Evolutionary conservation across 2,329 filamentous ascomycete species (phyloP), one percentile per base, ranked within the genome.

Genomic region (Mariannaea elegans): DNA sequence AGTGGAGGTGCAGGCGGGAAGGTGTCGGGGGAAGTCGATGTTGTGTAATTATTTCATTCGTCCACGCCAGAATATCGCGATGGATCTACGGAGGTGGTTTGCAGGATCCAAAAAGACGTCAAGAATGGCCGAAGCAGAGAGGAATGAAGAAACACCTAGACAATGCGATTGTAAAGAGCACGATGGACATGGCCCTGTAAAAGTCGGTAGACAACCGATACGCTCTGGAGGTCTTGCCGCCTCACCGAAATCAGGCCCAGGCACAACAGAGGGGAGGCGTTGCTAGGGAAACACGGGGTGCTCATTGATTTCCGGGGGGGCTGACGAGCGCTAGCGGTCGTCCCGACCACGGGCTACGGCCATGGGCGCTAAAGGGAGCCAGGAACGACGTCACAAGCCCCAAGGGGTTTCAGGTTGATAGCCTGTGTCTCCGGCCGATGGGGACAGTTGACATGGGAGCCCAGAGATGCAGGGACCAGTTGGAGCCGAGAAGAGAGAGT

Each of bases 211-310:
- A 19, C 27, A 27, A 27, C 44, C 46, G 46, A 56, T 42, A 13
- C 14, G 36, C n/a, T 19, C 32, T 42, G 49, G 31, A 44, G 41
- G 38, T 12, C 18, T 21, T 19, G n/a, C 24, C 23, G 14, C 27
- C 48, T 27, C 48, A 41, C 48, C 48, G 48, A 51, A 39, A 24
- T 14, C 48, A 41, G 34, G 36, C 7, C 34, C 27, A 38, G 38
- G 18, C 18, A 61, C 61, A 68, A 67, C 65, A 65, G 65, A 68
- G 64, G 64, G 65, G 62, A 45, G 58, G 8, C 18, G 66, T 68
- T 65, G 66, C 65, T 39, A 61, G 56, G 65, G 56, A 34, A 42
- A 59, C 56, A 42, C 56, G 42, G 52, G 48, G 16, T 21, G 32
- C 16, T 45, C 14, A n/a, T 36, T 27, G 39, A 45, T 39, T 19